These are phyloP conservation scores for Amaranthus cruentus DNA, from an alignment of 148 eudicot species.

Conservation along the genomic window DNA sequence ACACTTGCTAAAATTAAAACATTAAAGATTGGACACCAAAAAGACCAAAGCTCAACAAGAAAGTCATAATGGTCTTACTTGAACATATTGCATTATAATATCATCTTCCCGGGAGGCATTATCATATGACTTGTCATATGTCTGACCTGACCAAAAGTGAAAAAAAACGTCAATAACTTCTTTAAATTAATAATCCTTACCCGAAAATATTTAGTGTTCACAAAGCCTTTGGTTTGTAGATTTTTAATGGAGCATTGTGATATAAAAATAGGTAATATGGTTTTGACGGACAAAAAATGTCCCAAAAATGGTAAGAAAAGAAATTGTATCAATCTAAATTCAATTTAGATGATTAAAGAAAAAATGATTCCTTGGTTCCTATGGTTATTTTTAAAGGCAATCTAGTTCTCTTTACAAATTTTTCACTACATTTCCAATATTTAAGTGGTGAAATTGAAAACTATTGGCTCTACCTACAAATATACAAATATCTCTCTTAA, in stretches of 20 bases:
- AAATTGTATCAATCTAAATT: no score
- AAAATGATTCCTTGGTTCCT: no score
- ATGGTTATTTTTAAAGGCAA: no score
- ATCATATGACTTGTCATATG: constrained; percentile 17
- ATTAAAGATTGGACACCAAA: neutral
- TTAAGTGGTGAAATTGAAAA: no score
- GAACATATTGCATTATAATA: constrained; percentile 10
- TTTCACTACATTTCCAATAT: no score
- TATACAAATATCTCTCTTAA: no score
- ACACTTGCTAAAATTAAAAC: constrained; percentile 4
- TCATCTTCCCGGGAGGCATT: constrained; percentile 32
- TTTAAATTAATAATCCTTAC: neutral
- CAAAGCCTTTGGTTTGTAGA: neutral
- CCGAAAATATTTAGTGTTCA: neutral
- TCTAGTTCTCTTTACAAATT: no score
- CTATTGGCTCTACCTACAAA: no score
- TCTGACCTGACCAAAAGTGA: constrained; percentile 20
- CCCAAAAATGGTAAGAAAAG: neutral
- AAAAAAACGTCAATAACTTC: constrained; percentile 1
- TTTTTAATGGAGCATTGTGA: neutral
- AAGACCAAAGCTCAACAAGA: constrained; percentile 2
- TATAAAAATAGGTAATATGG: neutral
- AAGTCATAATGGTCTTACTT: constrained; percentile 26
- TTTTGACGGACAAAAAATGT: neutral
- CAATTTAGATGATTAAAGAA: no score